phyloP scores from a whole-genome alignment of 495 filamentous ascomycete genomes.

The Pyrenula aspistea region DNA sequence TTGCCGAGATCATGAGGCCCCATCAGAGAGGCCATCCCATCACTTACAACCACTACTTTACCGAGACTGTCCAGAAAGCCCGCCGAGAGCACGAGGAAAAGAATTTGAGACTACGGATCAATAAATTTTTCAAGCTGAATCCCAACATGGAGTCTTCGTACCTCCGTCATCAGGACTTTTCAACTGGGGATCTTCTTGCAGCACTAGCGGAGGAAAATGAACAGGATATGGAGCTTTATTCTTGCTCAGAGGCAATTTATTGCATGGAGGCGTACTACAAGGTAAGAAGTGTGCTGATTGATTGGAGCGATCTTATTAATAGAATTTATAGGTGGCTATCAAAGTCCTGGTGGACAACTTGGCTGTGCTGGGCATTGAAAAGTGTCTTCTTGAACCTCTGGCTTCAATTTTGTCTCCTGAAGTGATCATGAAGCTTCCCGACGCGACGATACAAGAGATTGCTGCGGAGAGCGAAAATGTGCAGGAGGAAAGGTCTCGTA shows the following conservation, averaged over 20 bases:
- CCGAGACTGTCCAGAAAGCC: conserved; percentile 15
- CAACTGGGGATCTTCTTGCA: conserved; percentile 1
- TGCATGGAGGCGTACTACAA: conserved; percentile 21
- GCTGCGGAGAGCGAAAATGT: neutral
- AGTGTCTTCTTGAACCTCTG: neutral
- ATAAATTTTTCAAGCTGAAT: neutral
- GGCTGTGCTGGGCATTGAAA: neutral
- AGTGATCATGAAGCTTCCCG: neutral
- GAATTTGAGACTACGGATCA: conserved; percentile 1
- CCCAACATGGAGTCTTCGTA: conserved; percentile 4
- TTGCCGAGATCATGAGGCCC: conserved; percentile 28
- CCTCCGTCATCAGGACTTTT: neutral
- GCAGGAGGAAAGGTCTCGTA: neutral
- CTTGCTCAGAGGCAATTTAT: conserved; percentile 10
- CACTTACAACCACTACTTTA: conserved; percentile 27
- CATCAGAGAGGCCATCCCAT: conserved; percentile 30
- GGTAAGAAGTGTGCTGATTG: conserved; percentile 3
- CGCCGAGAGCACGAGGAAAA: conserved; percentile 6
- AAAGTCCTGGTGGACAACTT: neutral
- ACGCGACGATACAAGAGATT: neutral
- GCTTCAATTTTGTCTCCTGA: neutral
- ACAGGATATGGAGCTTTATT: conserved; percentile 14
- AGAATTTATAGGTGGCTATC: neutral
- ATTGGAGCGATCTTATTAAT: neutral
- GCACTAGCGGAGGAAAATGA: conserved; percentile 7